These are phyloP conservation scores for Agarophyton chilense DNA, from an alignment of 23 red algal genomes.

Conservation along the genomic window DNA sequence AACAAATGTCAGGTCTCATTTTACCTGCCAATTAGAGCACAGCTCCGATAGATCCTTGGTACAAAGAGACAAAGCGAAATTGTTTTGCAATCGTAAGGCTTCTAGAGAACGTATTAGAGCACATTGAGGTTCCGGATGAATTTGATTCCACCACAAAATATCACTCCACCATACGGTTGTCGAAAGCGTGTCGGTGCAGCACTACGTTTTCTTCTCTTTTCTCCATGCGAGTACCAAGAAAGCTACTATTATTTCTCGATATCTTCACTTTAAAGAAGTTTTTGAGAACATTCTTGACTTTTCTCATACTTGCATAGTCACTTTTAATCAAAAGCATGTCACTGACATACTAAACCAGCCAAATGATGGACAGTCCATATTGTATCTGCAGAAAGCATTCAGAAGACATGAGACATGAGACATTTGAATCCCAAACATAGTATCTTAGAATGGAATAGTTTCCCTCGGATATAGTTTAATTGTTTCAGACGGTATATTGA, in stretches of 20 bases:
- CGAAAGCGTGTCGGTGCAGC: neutral
- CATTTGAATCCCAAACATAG: neutral
- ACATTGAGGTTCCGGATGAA: neutral
- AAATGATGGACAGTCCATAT: neutral
- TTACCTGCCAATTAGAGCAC: conserved; percentile 21
- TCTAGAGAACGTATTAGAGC: neutral
- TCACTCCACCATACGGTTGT: neutral
- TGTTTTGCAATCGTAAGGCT: neutral
- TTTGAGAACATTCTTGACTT: neutral
- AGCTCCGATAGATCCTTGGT: conserved; percentile 30
- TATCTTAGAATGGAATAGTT: neutral
- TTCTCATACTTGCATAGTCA: neutral
- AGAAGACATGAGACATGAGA: neutral
- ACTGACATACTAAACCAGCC: neutral
- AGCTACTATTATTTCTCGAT: neutral
- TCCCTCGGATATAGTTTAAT: neutral
- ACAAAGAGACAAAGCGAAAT: neutral
- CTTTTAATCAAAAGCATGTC: neutral
- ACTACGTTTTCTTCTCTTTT: neutral
- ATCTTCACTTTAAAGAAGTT: neutral
- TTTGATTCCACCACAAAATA: neutral
- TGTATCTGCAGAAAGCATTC: neutral
- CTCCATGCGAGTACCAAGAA: neutral
- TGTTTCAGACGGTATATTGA: conserved; percentile 30
- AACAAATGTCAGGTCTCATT: conserved; percentile 32